Evolutionary conservation across 2,329 filamentous ascomycete species (phyloP), one percentile per base, ranked within the genome.

Genomic region (Neopestalotiopsis rosae): DNA sequence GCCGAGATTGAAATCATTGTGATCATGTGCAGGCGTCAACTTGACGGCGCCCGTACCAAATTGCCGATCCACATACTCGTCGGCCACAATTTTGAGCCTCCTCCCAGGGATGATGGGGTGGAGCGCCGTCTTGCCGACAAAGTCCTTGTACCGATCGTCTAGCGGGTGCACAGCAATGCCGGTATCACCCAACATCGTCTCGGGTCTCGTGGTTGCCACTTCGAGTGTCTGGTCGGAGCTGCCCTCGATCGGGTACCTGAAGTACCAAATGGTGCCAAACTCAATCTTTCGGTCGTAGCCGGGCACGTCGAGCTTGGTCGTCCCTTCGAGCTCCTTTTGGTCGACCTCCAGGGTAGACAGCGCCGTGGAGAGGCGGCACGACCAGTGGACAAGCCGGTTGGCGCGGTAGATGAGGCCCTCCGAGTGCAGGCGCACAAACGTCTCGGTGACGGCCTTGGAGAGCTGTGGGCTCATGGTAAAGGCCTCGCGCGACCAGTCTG

Each of bases 31-130:
- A 6, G 95, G 95, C 1, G 95, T 98, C 73, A 98, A 91, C 86
- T 98, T 98, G 76, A 98, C 95, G 71, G 94, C 95, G 85, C 95
- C 95, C 72, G 95, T 97, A 87, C 95, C 95, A 75, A 98, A 97
- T 73, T 96, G 94, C 74, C 89, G 91, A 73, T 98, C 94, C 68
- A 98, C 95, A 72, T 97, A 95, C 67, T 91, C 88, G 77, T 98
- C 95, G 57, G 92, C 92, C 73, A 98, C 89, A 75, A 98, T 97
- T 68, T 91, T 91, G 67, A 98, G 84, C 65, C 92, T 85, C 69
- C 94, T 91, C 71, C 58, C 58, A 1, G 84, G 84, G 42, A 96
- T 89, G 80, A 98, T 97, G 34, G 95, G 95, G 80, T 98, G 95
- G 69, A 89, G 87, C 20, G 93, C 94, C 71, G 87, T 89, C 83